Evolutionary conservation across 202 grass and related monocot species (phyloP).

Genomic region (Panicum hallii): DNA sequence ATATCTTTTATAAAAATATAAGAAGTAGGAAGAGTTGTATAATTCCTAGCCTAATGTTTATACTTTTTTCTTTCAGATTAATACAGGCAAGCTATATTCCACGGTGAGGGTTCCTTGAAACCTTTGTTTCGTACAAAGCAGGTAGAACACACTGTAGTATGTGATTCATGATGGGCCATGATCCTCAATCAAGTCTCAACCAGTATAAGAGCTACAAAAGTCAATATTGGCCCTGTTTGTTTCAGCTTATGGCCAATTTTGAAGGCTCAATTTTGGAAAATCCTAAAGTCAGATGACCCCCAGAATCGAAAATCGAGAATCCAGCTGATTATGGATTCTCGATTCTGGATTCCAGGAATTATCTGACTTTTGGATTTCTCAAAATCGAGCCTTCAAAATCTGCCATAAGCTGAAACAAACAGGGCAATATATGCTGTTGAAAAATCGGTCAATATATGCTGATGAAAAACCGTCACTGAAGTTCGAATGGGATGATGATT

Average conservation of each 20-base stretch:
- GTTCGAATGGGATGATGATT: not conserved
- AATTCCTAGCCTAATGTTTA: constrained; percentile 24
- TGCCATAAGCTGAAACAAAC: too few species aligned
- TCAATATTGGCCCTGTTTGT: too few species aligned
- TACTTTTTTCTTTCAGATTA: constrained; percentile 61
- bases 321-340: too few species aligned
- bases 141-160: constrained; percentile 16
- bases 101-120: constrained; percentile 52
- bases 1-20: constrained; percentile 13
- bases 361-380: too few species aligned
- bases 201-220: not conserved
- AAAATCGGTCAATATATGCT: constrained; percentile 13
- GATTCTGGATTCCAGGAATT: too few species aligned
- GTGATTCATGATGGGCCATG: not conserved
- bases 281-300: too few species aligned
- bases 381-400: too few species aligned
- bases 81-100: constrained; percentile 73
- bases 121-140: not conserved
- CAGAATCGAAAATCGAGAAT: too few species aligned
- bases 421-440: constrained; percentile 33
- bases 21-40: not conserved
- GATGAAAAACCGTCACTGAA: constrained; percentile 21
- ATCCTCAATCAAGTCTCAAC: not conserved
- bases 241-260: too few species aligned
- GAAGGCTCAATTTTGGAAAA: too few species aligned